Percentiles rank a stretch among this genome's conserved stretches.
phyloP scores from a whole-genome alignment of 2,329 filamentous ascomycete species.

The Penicillium nordicum region DNA sequence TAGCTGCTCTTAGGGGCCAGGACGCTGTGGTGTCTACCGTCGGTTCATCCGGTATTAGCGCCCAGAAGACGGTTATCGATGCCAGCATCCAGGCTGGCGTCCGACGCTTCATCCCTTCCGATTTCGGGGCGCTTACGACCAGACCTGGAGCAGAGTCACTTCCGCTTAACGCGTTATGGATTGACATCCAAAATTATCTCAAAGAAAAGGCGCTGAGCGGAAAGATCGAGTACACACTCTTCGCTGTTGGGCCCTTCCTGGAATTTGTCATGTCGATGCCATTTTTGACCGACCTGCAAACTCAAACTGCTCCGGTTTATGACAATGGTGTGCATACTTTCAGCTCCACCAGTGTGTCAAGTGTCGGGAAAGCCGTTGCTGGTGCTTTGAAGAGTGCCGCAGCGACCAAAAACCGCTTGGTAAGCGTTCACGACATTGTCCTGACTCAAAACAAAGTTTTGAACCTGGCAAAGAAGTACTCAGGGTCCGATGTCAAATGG shows the following conservation, averaged over 20 bases:
- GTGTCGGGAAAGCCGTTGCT: not conserved
- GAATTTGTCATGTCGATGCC: slow-evolving; percentile 10
- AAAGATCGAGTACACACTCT: slow-evolving; percentile 5
- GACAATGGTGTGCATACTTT: slow-evolving; percentile 1
- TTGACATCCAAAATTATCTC: slow-evolving; percentile 1
- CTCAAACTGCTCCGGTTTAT: not conserved
- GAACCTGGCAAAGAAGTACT: slow-evolving; percentile 4
- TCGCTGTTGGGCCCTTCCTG: slow-evolving; percentile 5
- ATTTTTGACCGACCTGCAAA: slow-evolving; percentile 2
- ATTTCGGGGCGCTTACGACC: not conserved
- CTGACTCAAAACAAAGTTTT: not conserved
- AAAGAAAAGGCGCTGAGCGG: not conserved
- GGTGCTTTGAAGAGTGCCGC: not conserved
- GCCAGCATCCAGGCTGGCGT: slow-evolving; percentile 1
- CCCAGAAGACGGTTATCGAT: slow-evolving; percentile 1
- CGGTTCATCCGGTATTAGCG: not conserved
- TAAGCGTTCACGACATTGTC: slow-evolving; percentile 1
- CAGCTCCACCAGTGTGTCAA: not conserved
- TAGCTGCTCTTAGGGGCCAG: not conserved
- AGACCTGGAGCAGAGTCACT: not conserved
- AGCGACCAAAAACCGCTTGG: not conserved
- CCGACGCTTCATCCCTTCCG: not conserved
- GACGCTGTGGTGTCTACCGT: not conserved
- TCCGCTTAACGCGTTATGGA: not conserved
- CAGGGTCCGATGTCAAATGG: not conserved